phyloP scores from a whole-genome alignment of 1,284 basidiomycete genomes.

The Heterobasidion occidentale region DNA sequence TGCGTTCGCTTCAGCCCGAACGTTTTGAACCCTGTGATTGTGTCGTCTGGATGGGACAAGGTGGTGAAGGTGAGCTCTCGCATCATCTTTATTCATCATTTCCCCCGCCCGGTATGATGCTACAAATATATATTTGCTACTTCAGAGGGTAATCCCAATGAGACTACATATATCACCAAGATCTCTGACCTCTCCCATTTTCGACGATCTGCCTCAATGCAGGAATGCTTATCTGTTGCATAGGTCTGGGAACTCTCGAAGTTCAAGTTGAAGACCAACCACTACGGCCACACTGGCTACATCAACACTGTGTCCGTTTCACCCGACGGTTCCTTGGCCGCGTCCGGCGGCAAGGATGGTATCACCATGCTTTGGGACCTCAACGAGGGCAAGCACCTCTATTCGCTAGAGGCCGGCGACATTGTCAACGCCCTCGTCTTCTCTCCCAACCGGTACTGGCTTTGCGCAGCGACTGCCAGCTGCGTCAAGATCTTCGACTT shows the following conservation, averaged over 20 bases:
- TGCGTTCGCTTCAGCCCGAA: slow-evolving; percentile 99
- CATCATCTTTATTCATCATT: neutral
- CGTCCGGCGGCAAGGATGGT: slow-evolving; percentile 98
- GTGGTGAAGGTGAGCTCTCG: slow-evolving; percentile 87
- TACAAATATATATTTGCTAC: slow-evolving; percentile 75
- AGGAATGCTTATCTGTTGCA: slow-evolving; percentile 13
- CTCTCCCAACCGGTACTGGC: slow-evolving; percentile 99
- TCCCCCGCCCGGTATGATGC: slow-evolving; percentile 33
- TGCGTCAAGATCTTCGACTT: slow-evolving; percentile 99
- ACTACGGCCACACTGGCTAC: slow-evolving; percentile 99
- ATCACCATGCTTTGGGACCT: slow-evolving; percentile 99
- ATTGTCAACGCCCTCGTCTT: slow-evolving; percentile 99
- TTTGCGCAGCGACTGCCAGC: slow-evolving; percentile 96
- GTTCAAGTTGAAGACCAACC: slow-evolving; percentile 99
- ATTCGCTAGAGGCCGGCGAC: slow-evolving; percentile 98
- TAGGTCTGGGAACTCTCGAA: slow-evolving; percentile 99
- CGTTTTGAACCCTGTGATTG: slow-evolving; percentile 96
- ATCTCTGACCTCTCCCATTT: slow-evolving; percentile 47
- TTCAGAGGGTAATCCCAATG: slow-evolving; percentile 71
- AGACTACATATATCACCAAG: slow-evolving; percentile 70
- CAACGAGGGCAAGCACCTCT: slow-evolving; percentile 99
- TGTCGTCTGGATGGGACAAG: slow-evolving; percentile 99
- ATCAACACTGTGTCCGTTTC: slow-evolving; percentile 99
- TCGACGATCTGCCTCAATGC: neutral
- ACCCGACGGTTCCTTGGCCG: slow-evolving; percentile 97